A percentile compares a stretch with the other conserved stretches of the same genome.
These are phyloP conservation scores for Penicillium canescens DNA, from an alignment of 495 filamentous ascomycete species.

Conservation along the genomic window DNA sequence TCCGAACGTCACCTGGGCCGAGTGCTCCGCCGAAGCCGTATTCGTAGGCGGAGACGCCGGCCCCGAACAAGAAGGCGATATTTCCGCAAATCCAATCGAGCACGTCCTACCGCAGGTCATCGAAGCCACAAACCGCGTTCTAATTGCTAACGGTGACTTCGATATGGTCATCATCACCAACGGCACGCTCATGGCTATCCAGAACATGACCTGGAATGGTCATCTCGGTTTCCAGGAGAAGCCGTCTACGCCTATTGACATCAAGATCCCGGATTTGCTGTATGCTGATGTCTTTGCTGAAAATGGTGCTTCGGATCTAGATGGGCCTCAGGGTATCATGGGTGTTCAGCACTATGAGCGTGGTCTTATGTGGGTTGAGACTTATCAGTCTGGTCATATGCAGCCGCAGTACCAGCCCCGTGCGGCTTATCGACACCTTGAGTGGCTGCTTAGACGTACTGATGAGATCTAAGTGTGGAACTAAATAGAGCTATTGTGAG, in stretches of 20 bases:
- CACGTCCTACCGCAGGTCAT: constrained; percentile 61
- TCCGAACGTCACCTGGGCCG: constrained; percentile 45
- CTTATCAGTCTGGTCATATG: constrained; percentile 65
- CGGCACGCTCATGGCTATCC: constrained; percentile 62
- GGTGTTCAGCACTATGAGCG: constrained; percentile 69
- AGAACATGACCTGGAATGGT: constrained; percentile 71
- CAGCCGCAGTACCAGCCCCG: constrained; percentile 66
- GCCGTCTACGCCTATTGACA: constrained; percentile 40
- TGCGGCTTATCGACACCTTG: constrained; percentile 66
- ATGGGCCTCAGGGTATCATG: constrained; percentile 54
- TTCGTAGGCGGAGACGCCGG: constrained; percentile 44
- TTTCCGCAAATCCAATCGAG: constrained; percentile 43
- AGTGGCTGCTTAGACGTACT: constrained; percentile 67
- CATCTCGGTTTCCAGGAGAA: constrained; percentile 56
- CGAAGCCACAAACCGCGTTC: constrained; percentile 58
- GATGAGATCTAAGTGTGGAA: constrained; percentile 24
- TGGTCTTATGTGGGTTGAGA: constrained; percentile 66
- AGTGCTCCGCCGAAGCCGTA: constrained; percentile 41
- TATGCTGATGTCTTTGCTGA: constrained; percentile 30
- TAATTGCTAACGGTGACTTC: constrained; percentile 59
- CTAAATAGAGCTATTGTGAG: background rate
- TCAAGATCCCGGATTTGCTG: constrained; percentile 36
- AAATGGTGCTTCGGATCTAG: constrained; percentile 25
- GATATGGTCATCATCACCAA: constrained; percentile 64
- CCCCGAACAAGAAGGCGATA: constrained; percentile 38